A percentile compares a stretch with the other conserved stretches of the same genome.
Conservation (phyloP, 164 flowering plant genomes). For the Vitis rotundifolia region DNA sequence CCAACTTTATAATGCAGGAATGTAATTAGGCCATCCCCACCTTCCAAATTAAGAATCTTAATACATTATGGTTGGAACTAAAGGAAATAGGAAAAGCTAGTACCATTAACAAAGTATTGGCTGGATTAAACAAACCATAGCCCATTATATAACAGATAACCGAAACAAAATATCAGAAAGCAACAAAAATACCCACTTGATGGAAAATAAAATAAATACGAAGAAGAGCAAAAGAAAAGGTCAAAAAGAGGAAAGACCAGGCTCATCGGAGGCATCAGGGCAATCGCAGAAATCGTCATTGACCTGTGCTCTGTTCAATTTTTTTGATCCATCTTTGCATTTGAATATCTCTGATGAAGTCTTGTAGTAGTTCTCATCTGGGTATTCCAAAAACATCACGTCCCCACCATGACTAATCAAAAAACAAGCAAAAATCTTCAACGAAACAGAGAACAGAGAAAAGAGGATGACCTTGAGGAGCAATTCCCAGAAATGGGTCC, state of each 20-base stretch:
- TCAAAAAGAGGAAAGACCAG: slow-evolving; percentile 41
- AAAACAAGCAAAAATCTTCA: not conserved
- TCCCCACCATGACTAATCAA: not conserved
- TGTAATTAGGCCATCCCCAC: no score
- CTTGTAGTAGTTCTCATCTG: slow-evolving; percentile 71
- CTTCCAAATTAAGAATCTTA: no score
- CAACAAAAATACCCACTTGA: not conserved
- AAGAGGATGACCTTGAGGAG: slow-evolving; percentile 51
- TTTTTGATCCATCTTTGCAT: slow-evolving; percentile 85
- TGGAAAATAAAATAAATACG: not conserved
- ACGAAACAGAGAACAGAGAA: no score
- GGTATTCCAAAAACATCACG: not conserved
- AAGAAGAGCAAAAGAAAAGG: not conserved
- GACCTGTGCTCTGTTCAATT: slow-evolving; percentile 62
- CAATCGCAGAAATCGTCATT: slow-evolving; percentile 94
- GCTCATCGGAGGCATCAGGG: slow-evolving; percentile 89
- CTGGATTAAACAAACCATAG: no score
- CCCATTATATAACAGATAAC: no score
- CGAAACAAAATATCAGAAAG: not conserved
- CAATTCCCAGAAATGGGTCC: slow-evolving; percentile 48
- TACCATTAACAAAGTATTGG: no score
- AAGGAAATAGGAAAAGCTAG: no score
- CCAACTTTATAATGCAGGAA: no score
- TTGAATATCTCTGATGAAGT: slow-evolving; percentile 44
- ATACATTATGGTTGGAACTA: no score